phyloP scores from a whole-genome alignment of 2,329 filamentous ascomycete genomes.

The Fusarium sororula region DNA sequence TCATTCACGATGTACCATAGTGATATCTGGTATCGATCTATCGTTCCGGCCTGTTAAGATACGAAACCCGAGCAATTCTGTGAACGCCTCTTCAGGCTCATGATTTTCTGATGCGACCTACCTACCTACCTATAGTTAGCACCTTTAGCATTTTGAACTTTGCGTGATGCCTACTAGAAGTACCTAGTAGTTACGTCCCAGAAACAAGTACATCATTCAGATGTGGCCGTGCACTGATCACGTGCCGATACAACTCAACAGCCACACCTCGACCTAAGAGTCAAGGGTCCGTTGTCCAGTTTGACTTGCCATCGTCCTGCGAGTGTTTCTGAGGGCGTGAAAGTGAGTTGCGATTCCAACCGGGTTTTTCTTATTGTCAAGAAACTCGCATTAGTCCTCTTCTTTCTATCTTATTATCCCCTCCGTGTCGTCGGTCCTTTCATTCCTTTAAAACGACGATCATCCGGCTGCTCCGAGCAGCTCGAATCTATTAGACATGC shows the following conservation, averaged over 20 bases:
- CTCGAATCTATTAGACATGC: constrained; percentile 42
- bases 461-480: constrained; percentile 40
- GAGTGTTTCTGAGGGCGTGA: constrained; percentile 24
- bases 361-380: background rate
- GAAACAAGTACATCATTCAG: background rate
- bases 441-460: constrained; percentile 8
- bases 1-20: background rate
- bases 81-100: background rate
- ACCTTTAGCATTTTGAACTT: background rate
- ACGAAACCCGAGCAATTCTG: background rate
- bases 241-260: constrained; percentile 32
- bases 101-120: background rate
- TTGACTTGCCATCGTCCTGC: constrained; percentile 23
- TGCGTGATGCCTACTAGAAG: background rate
- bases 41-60: background rate
- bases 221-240: constrained; percentile 31
- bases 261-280: constrained; percentile 13
- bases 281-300: constrained; percentile 34
- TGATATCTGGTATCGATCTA: background rate
- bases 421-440: background rate
- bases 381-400: background rate
- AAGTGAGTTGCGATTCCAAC: constrained; percentile 20
- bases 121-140: background rate
- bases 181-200: background rate
- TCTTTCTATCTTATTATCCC: background rate